Evolutionary conservation across 768 basidiomycete species (phyloP), one percentile per base, ranked within the genome.

Genomic region (Leccinum ochraceum): DNA sequence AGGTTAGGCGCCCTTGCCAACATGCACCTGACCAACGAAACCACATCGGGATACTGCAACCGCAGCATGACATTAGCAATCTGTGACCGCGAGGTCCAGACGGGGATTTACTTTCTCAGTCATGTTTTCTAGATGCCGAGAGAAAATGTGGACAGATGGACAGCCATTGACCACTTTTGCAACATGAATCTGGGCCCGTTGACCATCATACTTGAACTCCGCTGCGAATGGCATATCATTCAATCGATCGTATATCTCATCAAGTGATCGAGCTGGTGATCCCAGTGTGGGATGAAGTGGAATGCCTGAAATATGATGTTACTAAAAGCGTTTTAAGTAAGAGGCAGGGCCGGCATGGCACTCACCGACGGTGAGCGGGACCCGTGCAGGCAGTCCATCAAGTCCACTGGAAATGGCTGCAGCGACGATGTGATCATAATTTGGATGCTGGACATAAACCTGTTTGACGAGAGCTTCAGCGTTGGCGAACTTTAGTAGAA

Each of bases 171-270:
- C 71, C 48, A 56, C 68, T 53, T 59, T 64, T 57, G 63, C 60
- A 13, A 80, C 88, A 69, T 92, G 90, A n/a, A 91, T 86, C 73
- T 92, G 92, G 20, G 88, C 92, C 53, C 89, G 82, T 68, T 92
- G 90, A 20, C 89, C 95, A 66, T 97, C 95, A 67, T 95, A 91
- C 74, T 96, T 97, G 71, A 90, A 91, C 76, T 97, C 95, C 34
- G 92, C 90, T 16, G 84, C 81, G 74, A 95, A 97, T 10, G 87
- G 82, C 34, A 85, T 76, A 34, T 80, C 78, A 22, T 81, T 82
- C 20, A 94, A 76, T 7, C 87, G 81, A 50, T 85, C 82, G 68
- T 92, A 94, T n/a, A 95, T 85, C 65, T 94, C 92, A 44, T 86
- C 81, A 46, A 97, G 77, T 26, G 93, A 94, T 28, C 93, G 86